Evolutionary conservation across 768 basidiomycete species (phyloP), one percentile per base, ranked within the genome.

Genomic region (Leccinum disarticulatum): DNA sequence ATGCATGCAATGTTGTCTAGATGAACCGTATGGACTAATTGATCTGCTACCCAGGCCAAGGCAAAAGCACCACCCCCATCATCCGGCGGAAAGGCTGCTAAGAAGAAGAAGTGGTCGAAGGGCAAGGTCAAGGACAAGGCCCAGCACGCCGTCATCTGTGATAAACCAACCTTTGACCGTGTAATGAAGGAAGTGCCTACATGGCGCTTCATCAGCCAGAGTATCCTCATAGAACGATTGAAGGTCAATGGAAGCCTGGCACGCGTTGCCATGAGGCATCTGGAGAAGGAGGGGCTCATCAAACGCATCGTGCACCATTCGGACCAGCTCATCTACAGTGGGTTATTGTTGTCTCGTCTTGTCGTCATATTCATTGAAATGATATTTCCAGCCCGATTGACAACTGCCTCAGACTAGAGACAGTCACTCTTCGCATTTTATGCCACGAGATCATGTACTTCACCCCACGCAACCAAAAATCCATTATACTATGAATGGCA

Each of bases 91-190:
- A 94, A 94, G 77, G 79, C 90, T 72, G 93, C 91, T 64, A 98
- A 98, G 86, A 98, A 98, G 87, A 98, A 98, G 93, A 98, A 98
- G 86, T 98, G 95, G 95, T 97, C 93, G 69, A 98, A 98, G 86
- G 97, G 97, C 76, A 98, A 98, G 82, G 97, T 99, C 78, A 99
- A 99, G 90, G 97, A 99, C 82, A 99, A 98, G 88, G 93, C 96
- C 72, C 88, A 92, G 74, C 95, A 98, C 85, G 85, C 93, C 69
- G 95, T 98, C 77, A 81, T 87, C 67, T 87, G 96, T 72, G 96
- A 98, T 84, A 96, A 98, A 83, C 66, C 87, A 57, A 91, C 89
- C 68, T 96, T 77, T 78, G 93, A 95, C 80, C 91, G 92, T 72
- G 94, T 97, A 82, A 76, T 96, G 73, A 98, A 98, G 85, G 95